Conservation (phyloP, 441 rosid genomes). For the Populus hybrid region DNA sequence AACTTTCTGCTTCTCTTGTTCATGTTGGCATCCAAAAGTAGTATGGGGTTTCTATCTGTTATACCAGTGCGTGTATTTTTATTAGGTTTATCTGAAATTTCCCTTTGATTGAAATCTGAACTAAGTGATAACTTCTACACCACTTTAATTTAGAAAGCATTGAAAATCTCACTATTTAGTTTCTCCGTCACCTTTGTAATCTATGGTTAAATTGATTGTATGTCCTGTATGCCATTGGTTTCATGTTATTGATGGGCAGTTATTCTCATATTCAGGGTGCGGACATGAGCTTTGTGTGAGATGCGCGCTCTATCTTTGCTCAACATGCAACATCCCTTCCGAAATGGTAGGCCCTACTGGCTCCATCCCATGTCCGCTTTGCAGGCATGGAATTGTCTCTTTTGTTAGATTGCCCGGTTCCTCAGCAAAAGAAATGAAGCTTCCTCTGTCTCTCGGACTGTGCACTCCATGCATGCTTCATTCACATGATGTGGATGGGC, state of each 20-base stretch:
- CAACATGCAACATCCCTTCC: conserved; percentile 67
- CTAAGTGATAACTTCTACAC: background rate
- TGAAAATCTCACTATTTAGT: background rate
- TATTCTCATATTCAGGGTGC: conserved; percentile 54
- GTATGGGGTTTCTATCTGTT: background rate
- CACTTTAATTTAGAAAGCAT: background rate
- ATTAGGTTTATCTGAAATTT: background rate
- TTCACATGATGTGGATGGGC: conserved; percentile 48
- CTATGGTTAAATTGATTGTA: background rate
- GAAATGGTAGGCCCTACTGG: conserved; percentile 70
- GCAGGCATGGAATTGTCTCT: conserved; percentile 78
- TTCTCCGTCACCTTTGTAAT: background rate
- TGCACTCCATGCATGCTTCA: conserved; percentile 94
- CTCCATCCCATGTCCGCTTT: conserved; percentile 92
- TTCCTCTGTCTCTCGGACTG: conserved; percentile 72
- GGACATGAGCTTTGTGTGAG: conserved; percentile 86
- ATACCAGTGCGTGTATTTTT: too few species aligned
- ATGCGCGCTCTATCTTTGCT: conserved; percentile 94
- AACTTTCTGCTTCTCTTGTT: background rate
- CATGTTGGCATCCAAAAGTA: background rate
- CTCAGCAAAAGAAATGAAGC: conserved; percentile 56
- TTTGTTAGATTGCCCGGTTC: conserved; percentile 77
- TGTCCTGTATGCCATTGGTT: background rate
- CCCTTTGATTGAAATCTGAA: background rate
- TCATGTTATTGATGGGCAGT: background rate